A percentile compares a stretch with the other conserved stretches of the same genome.
phyloP scores from a whole-genome alignment of 495 filamentous ascomycete species.

The Daldinia vernicosa region DNA sequence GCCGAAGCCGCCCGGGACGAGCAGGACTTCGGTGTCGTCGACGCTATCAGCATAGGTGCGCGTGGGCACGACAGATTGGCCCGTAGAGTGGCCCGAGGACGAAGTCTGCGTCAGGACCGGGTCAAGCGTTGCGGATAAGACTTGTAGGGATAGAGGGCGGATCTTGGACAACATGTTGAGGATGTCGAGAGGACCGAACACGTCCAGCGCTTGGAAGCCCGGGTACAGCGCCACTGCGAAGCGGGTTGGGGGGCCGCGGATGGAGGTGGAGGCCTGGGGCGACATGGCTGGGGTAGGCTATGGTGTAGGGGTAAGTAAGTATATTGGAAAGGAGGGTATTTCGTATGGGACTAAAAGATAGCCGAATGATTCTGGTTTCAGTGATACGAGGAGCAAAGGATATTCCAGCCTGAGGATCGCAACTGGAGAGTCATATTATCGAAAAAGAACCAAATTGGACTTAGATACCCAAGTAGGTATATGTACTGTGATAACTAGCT shows the following conservation, averaged over 20 bases:
- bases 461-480: background rate
- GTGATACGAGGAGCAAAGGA: background rate
- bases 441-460: background rate
- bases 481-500: background rate
- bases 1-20: conserved; percentile 73
- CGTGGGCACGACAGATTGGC: conserved; percentile 65
- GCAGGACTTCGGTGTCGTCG: conserved; percentile 66
- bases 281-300: background rate
- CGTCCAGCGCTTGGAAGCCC: conserved; percentile 62
- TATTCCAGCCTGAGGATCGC: background rate
- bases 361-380: background rate
- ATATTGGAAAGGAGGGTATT: background rate
- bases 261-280: background rate
- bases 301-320: background rate
- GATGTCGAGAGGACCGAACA: conserved; percentile 68
- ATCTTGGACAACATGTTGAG: conserved; percentile 63
- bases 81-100: conserved; percentile 46
- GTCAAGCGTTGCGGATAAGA: conserved; percentile 64
- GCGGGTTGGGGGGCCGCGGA: conserved; percentile 38
- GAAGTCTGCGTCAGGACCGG: conserved; percentile 51
- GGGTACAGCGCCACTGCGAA: conserved; percentile 56
- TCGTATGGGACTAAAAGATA: too few species aligned
- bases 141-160: conserved; percentile 51
- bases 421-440: background rate
- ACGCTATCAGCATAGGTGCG: conserved; percentile 63